Percentiles rank a stretch among this genome's conserved stretches.
phyloP scores from a whole-genome alignment of 257 asterid genomes.

The Solanum lycopersicoides region DNA sequence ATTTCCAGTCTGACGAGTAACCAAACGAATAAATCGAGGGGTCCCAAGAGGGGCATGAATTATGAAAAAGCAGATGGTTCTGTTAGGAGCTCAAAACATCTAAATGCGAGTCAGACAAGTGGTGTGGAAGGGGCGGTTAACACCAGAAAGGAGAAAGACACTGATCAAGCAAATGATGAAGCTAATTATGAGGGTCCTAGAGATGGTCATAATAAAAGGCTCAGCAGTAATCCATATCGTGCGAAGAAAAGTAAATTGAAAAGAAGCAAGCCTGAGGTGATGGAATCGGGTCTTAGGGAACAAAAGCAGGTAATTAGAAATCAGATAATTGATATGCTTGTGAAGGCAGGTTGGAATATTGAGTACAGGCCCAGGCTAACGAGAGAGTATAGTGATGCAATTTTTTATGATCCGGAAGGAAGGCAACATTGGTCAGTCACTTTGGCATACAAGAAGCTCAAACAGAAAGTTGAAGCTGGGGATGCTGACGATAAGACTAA shows the following conservation, averaged over 20 bases:
- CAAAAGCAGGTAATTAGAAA: constrained; percentile 65
- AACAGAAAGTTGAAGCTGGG: constrained; percentile 57
- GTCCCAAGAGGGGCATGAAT: neutral
- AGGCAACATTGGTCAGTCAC: constrained; percentile 81
- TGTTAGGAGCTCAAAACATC: constrained; percentile 4
- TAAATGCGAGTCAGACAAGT: neutral
- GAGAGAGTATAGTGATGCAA: constrained; percentile 67
- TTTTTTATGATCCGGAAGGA: constrained; percentile 59
- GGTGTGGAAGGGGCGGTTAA: neutral
- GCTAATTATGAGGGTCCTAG: neutral
- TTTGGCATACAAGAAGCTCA: constrained; percentile 61
- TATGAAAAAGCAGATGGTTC: constrained; percentile 1
- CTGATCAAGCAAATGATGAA: neutral
- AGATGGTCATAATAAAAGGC: constrained; percentile 10
- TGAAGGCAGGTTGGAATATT: constrained; percentile 76
- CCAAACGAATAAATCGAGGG: constrained; percentile 1
- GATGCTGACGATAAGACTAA: constrained; percentile 37
- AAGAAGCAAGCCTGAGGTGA: constrained; percentile 5
- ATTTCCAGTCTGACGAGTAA: neutral
- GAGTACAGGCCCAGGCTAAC: constrained; percentile 55
- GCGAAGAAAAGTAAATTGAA: constrained; percentile 1
- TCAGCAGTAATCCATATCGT: neutral
- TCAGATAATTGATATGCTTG: constrained; percentile 48
- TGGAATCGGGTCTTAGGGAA: constrained; percentile 44
- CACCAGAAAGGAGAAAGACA: neutral